phyloP scores from a whole-genome alignment of 495 filamentous ascomycete genomes.

The Haplographium delicatum region DNA sequence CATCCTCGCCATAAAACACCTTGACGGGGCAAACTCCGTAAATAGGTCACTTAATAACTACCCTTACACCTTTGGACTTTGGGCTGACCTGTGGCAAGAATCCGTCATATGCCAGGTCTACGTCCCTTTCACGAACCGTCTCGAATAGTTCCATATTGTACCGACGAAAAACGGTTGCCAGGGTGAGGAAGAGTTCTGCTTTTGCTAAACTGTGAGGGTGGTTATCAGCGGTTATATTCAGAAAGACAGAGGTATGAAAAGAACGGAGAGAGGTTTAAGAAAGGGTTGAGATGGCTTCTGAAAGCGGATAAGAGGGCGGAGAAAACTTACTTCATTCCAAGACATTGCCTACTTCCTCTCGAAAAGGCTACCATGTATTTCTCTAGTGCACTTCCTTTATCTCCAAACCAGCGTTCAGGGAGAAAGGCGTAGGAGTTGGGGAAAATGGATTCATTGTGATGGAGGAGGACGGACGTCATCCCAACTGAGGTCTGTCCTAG shows the following conservation, averaged over 20 bases:
- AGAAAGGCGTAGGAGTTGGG: slow-evolving; percentile 33
- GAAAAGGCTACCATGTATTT: slow-evolving; percentile 38
- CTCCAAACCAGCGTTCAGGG: slow-evolving; percentile 40
- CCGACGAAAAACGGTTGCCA: slow-evolving; percentile 34
- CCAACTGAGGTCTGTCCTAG: slow-evolving; percentile 37
- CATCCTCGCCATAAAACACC: too few species aligned
- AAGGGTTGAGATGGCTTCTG: too few species aligned
- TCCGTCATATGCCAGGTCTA: slow-evolving; percentile 8
- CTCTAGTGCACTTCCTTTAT: slow-evolving; percentile 18
- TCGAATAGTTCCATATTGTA: slow-evolving; percentile 23
- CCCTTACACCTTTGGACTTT: slow-evolving; percentile 10
- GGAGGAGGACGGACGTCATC: slow-evolving; percentile 34
- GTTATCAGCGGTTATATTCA: neutral
- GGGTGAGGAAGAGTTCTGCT: slow-evolving; percentile 29
- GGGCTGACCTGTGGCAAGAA: neutral
- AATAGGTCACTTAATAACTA: slow-evolving; percentile 3
- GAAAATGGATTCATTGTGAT: slow-evolving; percentile 35
- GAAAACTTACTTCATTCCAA: slow-evolving; percentile 35
- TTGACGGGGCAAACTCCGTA: too few species aligned
- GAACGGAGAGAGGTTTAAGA: too few species aligned
- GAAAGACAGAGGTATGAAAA: too few species aligned
- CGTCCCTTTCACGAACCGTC: slow-evolving; percentile 3
- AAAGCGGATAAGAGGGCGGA: neutral
- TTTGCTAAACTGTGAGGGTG: slow-evolving; percentile 23
- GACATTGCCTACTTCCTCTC: slow-evolving; percentile 40